Evolutionary conservation across 495 filamentous ascomycete species (phyloP), one percentile per base, ranked within the genome.

Genomic region (Cercophora samala): DNA sequence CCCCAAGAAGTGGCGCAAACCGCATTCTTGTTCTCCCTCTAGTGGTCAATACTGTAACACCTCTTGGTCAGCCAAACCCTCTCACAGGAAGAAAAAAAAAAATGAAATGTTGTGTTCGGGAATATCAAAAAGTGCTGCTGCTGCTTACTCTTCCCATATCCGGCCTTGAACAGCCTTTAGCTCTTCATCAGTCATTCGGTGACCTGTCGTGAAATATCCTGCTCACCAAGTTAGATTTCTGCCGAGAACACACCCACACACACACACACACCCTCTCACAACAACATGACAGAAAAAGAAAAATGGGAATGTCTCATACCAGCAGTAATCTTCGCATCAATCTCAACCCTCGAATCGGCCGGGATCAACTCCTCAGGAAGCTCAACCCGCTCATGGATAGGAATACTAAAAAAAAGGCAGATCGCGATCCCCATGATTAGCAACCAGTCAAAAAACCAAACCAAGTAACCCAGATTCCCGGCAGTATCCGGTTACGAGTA

Each of bases 271-370:
- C 42, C 1, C 46, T 46, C 59, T n/a, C 32, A 29, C 21, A 25
- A 8, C 22, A 52, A 52, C 19, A 23, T 0, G 6, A 62, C 25
- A 55, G 22, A 29, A n/a, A 15, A 67, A 17, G 55, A 66, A 17
- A 54, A 64, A 65, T 42, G 42, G 53, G 55, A 17, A 18, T 60
- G 51, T 29, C 52, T 80, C 93, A 78, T 91, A 97, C 95, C 94
- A 26, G 94, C 93, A 69, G 95, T 93, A 75, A 99, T 97, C 83
- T 97, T 99, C 32, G 95, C 95, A 80, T 99, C 95, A 73, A 99
- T 99, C 79, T 99, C 95, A 17, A 99, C 95, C 62, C 95, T 86
- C 62, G 92, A 96, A 79, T 99, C 95, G 70, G 88, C 91, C 51
- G 95, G 95, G 70, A 99, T 97, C 87, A 93, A 89, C 29, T 91